Evolutionary conservation across 2,329 filamentous ascomycete species (phyloP).

Genomic region (Calonectria honghensis): DNA sequence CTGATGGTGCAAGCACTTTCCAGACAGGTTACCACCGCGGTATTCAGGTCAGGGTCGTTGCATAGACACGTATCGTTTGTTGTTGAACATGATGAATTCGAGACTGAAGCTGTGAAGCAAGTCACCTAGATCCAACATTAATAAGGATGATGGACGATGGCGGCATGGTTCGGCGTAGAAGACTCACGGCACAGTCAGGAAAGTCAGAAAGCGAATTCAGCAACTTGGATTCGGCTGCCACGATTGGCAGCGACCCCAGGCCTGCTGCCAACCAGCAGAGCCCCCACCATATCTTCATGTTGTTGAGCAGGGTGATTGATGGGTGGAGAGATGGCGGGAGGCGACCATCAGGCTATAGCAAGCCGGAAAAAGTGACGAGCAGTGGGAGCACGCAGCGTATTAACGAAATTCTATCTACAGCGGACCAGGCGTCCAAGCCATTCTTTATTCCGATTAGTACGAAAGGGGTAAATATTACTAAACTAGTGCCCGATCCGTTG

Average conservation of each 20-base stretch:
- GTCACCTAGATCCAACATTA: not conserved
- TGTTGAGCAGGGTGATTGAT: not conserved
- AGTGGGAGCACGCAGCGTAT: not conserved
- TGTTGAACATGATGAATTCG: not conserved
- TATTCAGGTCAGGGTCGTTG: not conserved
- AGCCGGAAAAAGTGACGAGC: not conserved
- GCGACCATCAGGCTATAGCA: no score
- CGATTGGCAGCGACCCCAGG: slow-evolving; percentile 3
- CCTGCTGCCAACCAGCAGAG: not conserved
- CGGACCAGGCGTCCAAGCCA: not conserved
- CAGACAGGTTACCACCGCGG: not conserved
- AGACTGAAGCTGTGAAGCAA: not conserved
- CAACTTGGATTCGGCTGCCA: not conserved
- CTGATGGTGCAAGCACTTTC: not conserved
- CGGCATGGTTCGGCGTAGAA: not conserved
- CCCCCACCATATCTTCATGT: slow-evolving; percentile 13
- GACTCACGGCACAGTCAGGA: slow-evolving; percentile 1
- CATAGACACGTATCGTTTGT: slow-evolving; percentile 12
- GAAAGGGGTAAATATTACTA: not conserved
- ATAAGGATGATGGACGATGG: no score
- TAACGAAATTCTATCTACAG: not conserved
- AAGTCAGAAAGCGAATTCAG: not conserved
- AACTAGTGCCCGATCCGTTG: slow-evolving; percentile 6
- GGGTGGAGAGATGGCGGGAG: not conserved
- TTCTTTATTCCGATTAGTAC: not conserved